Conservation (phyloP, 495 filamentous ascomycete species). For the Xanthoparmelia taractica region DNA sequence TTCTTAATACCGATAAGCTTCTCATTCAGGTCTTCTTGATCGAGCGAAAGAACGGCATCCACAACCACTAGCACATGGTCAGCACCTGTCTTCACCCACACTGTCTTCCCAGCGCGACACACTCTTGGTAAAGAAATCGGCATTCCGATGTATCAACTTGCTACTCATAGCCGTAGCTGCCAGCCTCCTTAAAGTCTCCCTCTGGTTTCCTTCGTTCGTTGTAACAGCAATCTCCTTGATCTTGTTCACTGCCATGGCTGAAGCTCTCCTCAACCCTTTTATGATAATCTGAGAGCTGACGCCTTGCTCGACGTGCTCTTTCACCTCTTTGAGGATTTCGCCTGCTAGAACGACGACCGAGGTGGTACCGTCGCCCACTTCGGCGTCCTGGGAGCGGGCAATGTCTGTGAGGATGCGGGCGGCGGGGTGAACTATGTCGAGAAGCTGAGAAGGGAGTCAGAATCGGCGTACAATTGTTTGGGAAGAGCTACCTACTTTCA, state of each 20-base stretch:
- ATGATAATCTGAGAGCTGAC: constrained; percentile 96
- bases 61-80: constrained; percentile 68
- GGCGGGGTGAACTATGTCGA: constrained; percentile 97
- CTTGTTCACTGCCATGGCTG: constrained; percentile 92
- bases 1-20: constrained; percentile 98
- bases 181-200: constrained; percentile 81
- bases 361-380: constrained; percentile 96
- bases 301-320: constrained; percentile 90
- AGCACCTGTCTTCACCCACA: constrained; percentile 5
- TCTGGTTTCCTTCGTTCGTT: constrained; percentile 75
- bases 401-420: constrained; percentile 98
- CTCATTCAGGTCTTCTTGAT: constrained; percentile 95
- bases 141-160: constrained; percentile 97
- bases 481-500: constrained; percentile 62
- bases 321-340: constrained; percentile 92
- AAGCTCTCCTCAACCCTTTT: constrained; percentile 86
- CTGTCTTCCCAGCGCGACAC: constrained; percentile 28
- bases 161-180: constrained; percentile 98
- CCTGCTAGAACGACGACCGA: constrained; percentile 94
- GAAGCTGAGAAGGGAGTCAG: constrained; percentile 51
- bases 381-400: constrained; percentile 95
- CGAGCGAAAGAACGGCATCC: constrained; percentile 90
- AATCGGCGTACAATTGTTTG: background rate
- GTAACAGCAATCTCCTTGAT: constrained; percentile 94
- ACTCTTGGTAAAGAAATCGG: constrained; percentile 97